These are phyloP conservation scores for Calonectria pauciramosa DNA, from an alignment of 2,329 filamentous ascomycete species.

Conservation along the genomic window DNA sequence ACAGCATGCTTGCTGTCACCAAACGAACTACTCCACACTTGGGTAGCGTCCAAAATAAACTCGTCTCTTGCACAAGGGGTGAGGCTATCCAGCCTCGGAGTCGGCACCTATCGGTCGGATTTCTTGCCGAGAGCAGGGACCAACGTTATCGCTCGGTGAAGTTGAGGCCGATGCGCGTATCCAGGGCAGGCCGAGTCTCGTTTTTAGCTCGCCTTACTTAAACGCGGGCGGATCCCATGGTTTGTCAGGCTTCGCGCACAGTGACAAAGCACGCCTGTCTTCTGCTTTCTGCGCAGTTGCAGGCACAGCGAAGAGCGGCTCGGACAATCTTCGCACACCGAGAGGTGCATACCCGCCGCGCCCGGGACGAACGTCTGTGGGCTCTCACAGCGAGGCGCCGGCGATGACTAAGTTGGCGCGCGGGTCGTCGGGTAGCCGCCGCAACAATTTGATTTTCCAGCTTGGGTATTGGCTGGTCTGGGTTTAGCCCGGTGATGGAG, in stretches of 20 bases:
- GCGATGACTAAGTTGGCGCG: constrained; percentile 43
- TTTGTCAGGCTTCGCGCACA: neutral
- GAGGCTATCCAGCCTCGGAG: constrained; percentile 15
- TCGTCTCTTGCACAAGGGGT: neutral
- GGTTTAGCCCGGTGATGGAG: constrained; percentile 20
- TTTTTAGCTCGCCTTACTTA: neutral
- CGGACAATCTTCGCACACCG: constrained; percentile 4
- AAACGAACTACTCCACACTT: neutral
- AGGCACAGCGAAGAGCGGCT: neutral
- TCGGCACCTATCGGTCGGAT: constrained; percentile 25
- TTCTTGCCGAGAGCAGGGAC: constrained; percentile 31
- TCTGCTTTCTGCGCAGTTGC: neutral
- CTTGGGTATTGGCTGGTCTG: constrained; percentile 23
- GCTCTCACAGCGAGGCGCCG: constrained; percentile 2
- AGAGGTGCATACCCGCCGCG: neutral
- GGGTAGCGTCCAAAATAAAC: neutral
- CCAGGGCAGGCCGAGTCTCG: neutral
- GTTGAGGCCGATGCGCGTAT: neutral
- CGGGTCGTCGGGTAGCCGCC: constrained; percentile 28
- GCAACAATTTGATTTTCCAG: constrained; percentile 9
- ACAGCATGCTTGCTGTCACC: neutral
- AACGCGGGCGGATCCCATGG: neutral
- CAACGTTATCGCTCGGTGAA: neutral
- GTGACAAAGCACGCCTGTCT: neutral
- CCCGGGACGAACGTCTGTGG: neutral